Conservation (phyloP, 2,329 filamentous ascomycete genomes). For the Ilyonectria destructans region DNA sequence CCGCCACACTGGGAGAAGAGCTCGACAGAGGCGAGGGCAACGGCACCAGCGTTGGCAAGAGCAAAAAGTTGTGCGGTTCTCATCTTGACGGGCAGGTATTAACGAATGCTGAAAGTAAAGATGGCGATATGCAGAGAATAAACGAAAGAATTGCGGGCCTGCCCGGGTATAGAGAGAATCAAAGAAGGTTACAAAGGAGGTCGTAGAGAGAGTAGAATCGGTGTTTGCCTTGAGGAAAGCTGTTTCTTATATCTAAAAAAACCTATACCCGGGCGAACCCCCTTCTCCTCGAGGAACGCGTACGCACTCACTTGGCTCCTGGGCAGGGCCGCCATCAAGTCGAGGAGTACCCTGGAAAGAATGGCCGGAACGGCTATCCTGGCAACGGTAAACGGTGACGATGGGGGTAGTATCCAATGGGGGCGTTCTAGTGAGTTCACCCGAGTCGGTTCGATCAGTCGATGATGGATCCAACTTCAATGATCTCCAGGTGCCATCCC, state of each 20-base stretch:
- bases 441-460: conserved; percentile 4
- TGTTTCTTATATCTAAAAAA: conserved; percentile 28
- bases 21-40: conserved; percentile 39
- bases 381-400: not conserved
- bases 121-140: conserved; percentile 22
- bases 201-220: not conserved
- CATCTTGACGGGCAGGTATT: conserved; percentile 33
- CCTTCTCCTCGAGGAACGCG: not conserved
- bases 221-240: not conserved
- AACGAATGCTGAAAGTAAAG: conserved; percentile 16
- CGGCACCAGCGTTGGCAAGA: conserved; percentile 40
- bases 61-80: conserved; percentile 36
- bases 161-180: conserved; percentile 32
- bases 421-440: conserved; percentile 2
- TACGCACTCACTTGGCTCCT: not conserved
- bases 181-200: conserved; percentile 35
- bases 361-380: not conserved
- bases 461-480: conserved; percentile 9
- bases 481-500: conserved; percentile 20
- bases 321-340: not conserved
- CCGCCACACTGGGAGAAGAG: conserved; percentile 41
- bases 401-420: conserved; percentile 16
- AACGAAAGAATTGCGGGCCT: conserved; percentile 35
- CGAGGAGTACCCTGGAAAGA: conserved; percentile 2
- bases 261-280: not conserved